Evolutionary conservation across 352 stramenopile genomes (phyloP), one percentile per base, ranked within the genome.

Genomic region (Phytophthora capsici): DNA sequence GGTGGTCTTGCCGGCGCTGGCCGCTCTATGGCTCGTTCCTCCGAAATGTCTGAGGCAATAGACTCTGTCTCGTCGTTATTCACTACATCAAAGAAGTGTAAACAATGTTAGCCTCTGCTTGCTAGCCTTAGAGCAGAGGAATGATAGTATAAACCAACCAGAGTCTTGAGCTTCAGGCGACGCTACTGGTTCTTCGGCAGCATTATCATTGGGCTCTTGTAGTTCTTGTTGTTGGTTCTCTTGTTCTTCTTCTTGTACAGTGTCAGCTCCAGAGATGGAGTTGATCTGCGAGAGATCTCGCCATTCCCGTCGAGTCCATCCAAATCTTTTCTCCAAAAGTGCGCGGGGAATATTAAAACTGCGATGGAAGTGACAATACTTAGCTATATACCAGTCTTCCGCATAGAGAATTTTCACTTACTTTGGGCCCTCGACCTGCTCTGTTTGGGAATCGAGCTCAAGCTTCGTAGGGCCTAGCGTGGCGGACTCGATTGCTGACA

Each of bases 391-490:
- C n/a, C n/a, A n/a, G n/a, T n/a, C n/a, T 49, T 22, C 7, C n/a
- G 25, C 5, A 10, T 7, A 25, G 14, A 9, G 19, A 43, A 4
- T 23, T 20, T 40, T 19, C 14, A 50, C 50, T 26, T 55, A 69
- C 41, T 62, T 63, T 19, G 38, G 19, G 8, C 26, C 62, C 32
- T 47, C 54, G 51, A 30, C 17, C 4, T 12, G 2, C 8, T 65
- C 30, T 2, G 52, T 50, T 28, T 67, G 66, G 41, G 90, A 83
- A 17, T 66, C 62, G 6, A 71, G 52, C 55, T 90, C 84, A n/a
- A 92, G 81, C 38, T 77, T 60, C 9, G 82, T 89, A 9, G 71
- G 54, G 0, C 86, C 86, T 49, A 91, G 66, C 7, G 75, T 68
- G 17, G 67, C 55, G 2, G 74, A 66, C 57, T 93, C 82, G 0